A percentile compares a stretch with the other conserved stretches of the same genome.
Conservation (phyloP, 169 alveolate genomes). For the Amoebophrya sp. region DNA sequence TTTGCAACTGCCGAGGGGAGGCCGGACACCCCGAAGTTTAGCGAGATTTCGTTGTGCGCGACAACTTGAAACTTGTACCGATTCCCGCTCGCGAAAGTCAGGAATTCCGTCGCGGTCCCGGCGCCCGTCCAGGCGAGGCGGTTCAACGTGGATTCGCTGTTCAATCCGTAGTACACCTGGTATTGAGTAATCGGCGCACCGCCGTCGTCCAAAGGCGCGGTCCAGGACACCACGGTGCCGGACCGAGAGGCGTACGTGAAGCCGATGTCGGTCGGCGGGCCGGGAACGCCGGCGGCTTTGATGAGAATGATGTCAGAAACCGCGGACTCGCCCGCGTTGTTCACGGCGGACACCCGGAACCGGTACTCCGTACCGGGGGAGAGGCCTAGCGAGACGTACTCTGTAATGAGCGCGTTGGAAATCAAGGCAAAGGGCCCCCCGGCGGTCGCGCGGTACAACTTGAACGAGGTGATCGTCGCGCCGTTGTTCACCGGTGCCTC, state of each 20-base stretch:
- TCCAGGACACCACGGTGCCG: constrained; percentile 29
- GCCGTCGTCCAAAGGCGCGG: constrained; percentile 32
- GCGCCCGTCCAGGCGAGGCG: constrained; percentile 32
- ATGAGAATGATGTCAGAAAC: neutral
- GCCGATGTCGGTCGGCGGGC: neutral
- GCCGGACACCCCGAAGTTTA: neutral
- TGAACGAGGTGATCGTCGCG: constrained; percentile 22
- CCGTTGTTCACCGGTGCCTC: constrained; percentile 29
- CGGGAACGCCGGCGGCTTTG: constrained; percentile 29
- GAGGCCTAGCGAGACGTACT: constrained; percentile 19
- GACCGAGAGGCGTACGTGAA: neutral
- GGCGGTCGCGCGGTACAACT: constrained; percentile 31
- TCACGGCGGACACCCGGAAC: constrained; percentile 33
- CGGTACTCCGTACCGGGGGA: constrained; percentile 28
- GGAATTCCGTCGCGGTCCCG: constrained; percentile 25
- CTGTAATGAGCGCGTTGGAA: neutral
- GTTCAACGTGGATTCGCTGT: neutral
- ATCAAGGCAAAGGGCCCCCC: neutral
- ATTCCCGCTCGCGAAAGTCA: constrained; percentile 20
- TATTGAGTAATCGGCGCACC: constrained; percentile 32
- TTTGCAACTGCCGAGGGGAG: constrained; percentile 26
- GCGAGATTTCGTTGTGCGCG: constrained; percentile 7
- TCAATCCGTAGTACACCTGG: constrained; percentile 31
- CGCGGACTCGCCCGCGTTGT: constrained; percentile 38
- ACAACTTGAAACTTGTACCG: constrained; percentile 34